Percentiles rank a stretch among this genome's conserved stretches.
Evolutionary conservation across 2,329 filamentous ascomycete species (phyloP).

Genomic region (Monosporascus ibericus): DNA sequence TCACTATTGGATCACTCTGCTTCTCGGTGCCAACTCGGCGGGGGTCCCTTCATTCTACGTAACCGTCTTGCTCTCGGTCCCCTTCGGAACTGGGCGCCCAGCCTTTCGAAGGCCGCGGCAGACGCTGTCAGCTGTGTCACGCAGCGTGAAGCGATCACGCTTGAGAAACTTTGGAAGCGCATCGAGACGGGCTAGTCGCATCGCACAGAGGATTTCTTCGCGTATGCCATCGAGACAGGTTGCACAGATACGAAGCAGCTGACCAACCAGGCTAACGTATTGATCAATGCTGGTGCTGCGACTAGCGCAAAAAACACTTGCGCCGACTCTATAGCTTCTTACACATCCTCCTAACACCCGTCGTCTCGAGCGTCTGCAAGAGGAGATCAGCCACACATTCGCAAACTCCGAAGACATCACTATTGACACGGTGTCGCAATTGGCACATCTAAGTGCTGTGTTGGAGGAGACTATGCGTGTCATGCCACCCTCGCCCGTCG

Average conservation of each 20-base stretch:
- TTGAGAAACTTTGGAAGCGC: slow-evolving; percentile 10
- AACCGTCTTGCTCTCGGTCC: slow-evolving; percentile 7
- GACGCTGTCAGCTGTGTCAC: slow-evolving; percentile 1
- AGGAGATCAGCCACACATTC: no score
- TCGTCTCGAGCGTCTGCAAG: no score
- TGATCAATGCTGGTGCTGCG: slow-evolving; percentile 13
- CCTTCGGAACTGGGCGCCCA: slow-evolving; percentile 3
- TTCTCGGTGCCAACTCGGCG: slow-evolving; percentile 5
- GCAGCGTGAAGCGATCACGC: slow-evolving; percentile 5
- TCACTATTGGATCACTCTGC: slow-evolving; percentile 12
- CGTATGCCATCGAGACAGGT: slow-evolving; percentile 5
- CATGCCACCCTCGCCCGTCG: slow-evolving; percentile 24
- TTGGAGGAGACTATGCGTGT: slow-evolving; percentile 25
- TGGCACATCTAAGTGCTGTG: no score
- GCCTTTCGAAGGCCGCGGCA: slow-evolving; percentile 1
- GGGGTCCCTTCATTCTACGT: slow-evolving; percentile 3
- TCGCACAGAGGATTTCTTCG: slow-evolving; percentile 10
- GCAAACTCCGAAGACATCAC: no score
- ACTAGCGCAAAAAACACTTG: no score
- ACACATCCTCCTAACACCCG: no score
- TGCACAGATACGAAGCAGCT: slow-evolving; percentile 6
- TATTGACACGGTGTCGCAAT: no score
- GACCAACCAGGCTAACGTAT: slow-evolving; percentile 4
- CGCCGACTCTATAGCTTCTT: no score
- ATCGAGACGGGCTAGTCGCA: slow-evolving; percentile 9